A percentile compares a stretch with the other conserved stretches of the same genome.
Evolutionary conservation across 768 basidiomycete genomes (phyloP).

Genomic region (Phallus indusiatus): DNA sequence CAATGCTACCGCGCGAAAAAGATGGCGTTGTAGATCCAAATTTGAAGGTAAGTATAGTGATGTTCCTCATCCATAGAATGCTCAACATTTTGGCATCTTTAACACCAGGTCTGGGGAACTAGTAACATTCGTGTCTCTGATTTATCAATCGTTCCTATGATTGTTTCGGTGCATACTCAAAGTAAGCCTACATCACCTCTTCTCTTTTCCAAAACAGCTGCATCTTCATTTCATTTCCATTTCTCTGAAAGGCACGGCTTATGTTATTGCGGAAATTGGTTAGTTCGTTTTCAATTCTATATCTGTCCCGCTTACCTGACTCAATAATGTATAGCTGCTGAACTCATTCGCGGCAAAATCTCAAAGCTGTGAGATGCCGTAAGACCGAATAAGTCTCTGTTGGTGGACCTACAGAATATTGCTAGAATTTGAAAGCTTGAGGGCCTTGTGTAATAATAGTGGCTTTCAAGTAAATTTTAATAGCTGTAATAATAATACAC

Average conservation of each 20-base stretch:
- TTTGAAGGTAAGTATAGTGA: conserved; percentile 33
- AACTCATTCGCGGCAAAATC: not conserved
- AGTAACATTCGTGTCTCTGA: conserved; percentile 48
- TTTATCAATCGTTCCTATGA: conserved; percentile 44
- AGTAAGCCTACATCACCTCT: not conserved
- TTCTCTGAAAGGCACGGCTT: not conserved
- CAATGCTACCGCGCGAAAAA: conserved; percentile 53
- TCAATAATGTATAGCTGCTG: not conserved
- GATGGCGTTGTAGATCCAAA: conserved; percentile 53
- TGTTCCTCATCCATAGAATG: no score
- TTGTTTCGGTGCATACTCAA: not conserved
- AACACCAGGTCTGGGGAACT: conserved; percentile 39
- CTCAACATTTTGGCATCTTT: no score
- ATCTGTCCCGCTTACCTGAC: not conserved
- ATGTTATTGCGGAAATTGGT: not conserved
- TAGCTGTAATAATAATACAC: no score
- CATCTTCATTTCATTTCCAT: not conserved
- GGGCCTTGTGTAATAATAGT: no score
- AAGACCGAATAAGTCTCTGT: no score
- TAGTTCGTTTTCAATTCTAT: not conserved
- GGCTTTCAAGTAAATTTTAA: no score
- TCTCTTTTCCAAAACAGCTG: not conserved
- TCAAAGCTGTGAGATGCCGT: not conserved
- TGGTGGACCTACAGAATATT: no score
- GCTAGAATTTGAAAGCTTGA: no score